phyloP scores from a whole-genome alignment of 148 eudicot genomes.

The Talinum fruticosum region DNA sequence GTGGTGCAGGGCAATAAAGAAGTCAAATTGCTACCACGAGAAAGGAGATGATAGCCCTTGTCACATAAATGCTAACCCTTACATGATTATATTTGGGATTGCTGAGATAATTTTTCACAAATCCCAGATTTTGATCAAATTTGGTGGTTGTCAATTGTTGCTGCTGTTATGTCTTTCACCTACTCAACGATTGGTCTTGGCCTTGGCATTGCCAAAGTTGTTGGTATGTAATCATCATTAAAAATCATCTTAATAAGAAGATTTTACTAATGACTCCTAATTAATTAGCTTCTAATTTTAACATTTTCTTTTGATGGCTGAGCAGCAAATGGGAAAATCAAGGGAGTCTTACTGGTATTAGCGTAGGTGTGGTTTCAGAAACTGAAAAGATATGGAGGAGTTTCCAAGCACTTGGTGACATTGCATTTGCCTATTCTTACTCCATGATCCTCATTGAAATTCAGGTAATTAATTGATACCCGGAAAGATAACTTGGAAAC shows the following conservation, averaged over 20 bases:
- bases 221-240: slow-evolving; percentile 33
- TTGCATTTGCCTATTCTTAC: slow-evolving; percentile 76
- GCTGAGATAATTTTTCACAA: slow-evolving; percentile 62
- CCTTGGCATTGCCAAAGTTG: slow-evolving; percentile 67
- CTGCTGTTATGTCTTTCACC: slow-evolving; percentile 83
- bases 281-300: background rate
- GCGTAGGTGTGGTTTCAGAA: slow-evolving; percentile 52
- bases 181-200: slow-evolving; percentile 77
- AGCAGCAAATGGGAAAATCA: slow-evolving; percentile 27
- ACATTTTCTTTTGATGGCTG: background rate
- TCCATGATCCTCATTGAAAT: slow-evolving; percentile 69
- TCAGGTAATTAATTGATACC: slow-evolving; percentile 26
- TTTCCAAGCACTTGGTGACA: slow-evolving; percentile 70
- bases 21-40: slow-evolving; percentile 67
- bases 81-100: slow-evolving; percentile 68
- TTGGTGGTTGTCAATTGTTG: slow-evolving; percentile 81
- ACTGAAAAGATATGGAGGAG: slow-evolving; percentile 62
- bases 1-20: slow-evolving; percentile 60
- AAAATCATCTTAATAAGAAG: background rate
- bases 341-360: slow-evolving; percentile 46
- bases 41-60: slow-evolving; percentile 43
- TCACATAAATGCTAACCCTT: slow-evolving; percentile 56
- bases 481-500: background rate
- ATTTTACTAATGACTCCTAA: background rate
- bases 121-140: slow-evolving; percentile 81